Evolutionary conservation across 1,139 yeast genomes (phyloP), one percentile per base, ranked within the genome.

Genomic region (Arxiozyma bovina): DNA sequence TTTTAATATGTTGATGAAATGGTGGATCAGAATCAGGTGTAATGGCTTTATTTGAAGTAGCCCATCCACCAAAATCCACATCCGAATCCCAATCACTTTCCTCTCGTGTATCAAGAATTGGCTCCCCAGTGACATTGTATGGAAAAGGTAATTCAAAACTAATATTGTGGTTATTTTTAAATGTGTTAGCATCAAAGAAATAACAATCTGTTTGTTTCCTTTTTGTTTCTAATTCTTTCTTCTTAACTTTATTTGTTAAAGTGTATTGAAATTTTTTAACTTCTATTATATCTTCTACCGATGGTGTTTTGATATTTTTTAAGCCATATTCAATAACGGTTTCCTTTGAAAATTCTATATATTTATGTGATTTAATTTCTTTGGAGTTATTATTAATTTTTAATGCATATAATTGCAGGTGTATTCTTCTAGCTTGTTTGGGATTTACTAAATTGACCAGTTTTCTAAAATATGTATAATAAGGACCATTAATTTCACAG

Each of bases 351-450:
- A 46, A 46, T n/a, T 15, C 23, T 15, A 46, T 21, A 38, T 46
- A 46, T 38, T 46, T 46, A 21, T 46, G 42, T 46, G 42, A 34
- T 38, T 38, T 46, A 21, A 46, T 46, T 21, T 34, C 42, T 38
- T 46, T 46, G 1, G 42, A 46, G 21, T 46, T 46, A 9, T 46
- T 46, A 21, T 46, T 46, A 15, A 38, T 30, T 46, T 46, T 38
- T 20, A 46, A 38, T 21, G 42, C 49, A 46, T 46, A 46, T 34
- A 46, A 46, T 46, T 46, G 49, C 38, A 46, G 22, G 21, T 46
- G 49, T 9, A 46, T 46, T 34, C 42, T 46, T 46, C 30, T 46
- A 21, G 49, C 38, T 21, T 34, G 49, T 21, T 46, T 46, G n/a
- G 49, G 49, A 15, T 46, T 46, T 8, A 46, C 40, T 20, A 46